phyloP scores from a whole-genome alignment of 495 filamentous ascomycete species.

The Hapsidospora chrysogenum region DNA sequence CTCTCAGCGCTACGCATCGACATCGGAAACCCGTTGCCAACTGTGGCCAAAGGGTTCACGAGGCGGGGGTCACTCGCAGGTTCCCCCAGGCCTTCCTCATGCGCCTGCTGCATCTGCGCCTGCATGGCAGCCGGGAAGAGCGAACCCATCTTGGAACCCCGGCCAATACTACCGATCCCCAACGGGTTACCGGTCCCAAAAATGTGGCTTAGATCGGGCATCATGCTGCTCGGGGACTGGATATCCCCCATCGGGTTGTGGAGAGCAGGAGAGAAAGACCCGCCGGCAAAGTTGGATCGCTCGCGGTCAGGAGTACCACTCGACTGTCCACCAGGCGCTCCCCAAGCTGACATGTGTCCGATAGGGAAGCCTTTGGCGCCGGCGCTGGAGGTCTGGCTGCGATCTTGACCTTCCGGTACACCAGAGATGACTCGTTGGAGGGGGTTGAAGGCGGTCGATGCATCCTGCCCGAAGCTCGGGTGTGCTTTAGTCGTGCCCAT shows the following conservation, averaged over 20 bases:
- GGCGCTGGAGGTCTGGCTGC: conserved; percentile 77
- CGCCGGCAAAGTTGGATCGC: conserved; percentile 34
- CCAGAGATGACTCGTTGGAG: conserved; percentile 29
- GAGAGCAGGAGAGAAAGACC: conserved; percentile 53
- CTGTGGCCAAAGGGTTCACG: conserved; percentile 31
- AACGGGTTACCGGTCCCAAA: conserved; percentile 30
- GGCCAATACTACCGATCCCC: conserved; percentile 44
- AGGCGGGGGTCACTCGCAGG: conserved; percentile 33
- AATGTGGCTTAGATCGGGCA: conserved; percentile 14
- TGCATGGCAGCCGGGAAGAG: conserved; percentile 80
- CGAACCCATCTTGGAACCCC: conserved; percentile 70
- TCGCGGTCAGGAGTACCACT: conserved; percentile 68
- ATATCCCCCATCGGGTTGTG: conserved; percentile 58
- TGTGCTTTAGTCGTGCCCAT: background rate
- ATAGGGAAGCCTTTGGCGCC: conserved; percentile 55
- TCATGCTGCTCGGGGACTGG: conserved; percentile 51
- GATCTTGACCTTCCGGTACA: conserved; percentile 57
- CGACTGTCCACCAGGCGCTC: conserved; percentile 38
- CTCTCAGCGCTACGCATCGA: conserved; percentile 41
- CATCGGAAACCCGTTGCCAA: conserved; percentile 30
- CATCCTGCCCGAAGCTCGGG: conserved; percentile 16
- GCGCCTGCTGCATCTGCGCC: conserved; percentile 61
- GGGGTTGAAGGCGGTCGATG: conserved; percentile 26
- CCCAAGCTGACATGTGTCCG: conserved; percentile 51
- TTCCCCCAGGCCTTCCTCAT: conserved; percentile 35